Conservation (phyloP, 371 early-diverging fungal genomes). For the Parasitella parasitica region DNA sequence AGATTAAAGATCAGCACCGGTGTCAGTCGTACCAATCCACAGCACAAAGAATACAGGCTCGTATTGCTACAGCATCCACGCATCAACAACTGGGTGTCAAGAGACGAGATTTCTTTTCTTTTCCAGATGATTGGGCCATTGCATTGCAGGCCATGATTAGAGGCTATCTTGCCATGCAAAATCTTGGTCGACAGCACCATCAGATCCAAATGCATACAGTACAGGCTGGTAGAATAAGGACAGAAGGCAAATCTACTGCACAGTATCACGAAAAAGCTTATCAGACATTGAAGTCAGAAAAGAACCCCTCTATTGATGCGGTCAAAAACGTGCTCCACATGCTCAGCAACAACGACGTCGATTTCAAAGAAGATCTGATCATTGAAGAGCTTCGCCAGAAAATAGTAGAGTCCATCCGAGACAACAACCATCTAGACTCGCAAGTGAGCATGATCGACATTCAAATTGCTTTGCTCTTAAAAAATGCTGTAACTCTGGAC, state of each 20-base stretch:
- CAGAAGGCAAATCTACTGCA: conserved; percentile 3
- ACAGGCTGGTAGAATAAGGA: background rate
- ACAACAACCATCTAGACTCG: conserved; percentile 83
- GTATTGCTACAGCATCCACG: conserved; percentile 5
- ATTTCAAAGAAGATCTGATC: conserved; percentile 89
- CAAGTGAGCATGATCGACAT: conserved; percentile 91
- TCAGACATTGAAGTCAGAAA: conserved; percentile 46
- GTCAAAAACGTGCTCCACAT: conserved; percentile 90
- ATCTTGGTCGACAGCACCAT: conserved; percentile 1
- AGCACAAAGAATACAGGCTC: conserved; percentile 10
- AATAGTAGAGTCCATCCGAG: conserved; percentile 87
- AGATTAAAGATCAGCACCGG: conserved; percentile 19
- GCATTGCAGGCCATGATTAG: conserved; percentile 19
- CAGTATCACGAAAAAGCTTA: conserved; percentile 16
- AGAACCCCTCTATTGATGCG: conserved; percentile 78
- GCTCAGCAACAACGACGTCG: conserved; percentile 89
- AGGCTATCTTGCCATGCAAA: conserved; percentile 8
- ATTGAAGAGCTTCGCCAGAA: conserved; percentile 86
- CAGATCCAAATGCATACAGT: background rate
- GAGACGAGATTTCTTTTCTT: conserved; percentile 8
- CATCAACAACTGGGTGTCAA: conserved; percentile 20
- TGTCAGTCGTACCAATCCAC: conserved; percentile 16
- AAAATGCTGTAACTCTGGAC: conserved; percentile 94
- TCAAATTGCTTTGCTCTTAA: conserved; percentile 95
- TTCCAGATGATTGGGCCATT: conserved; percentile 24